Evolutionary conservation across 331 rosid genomes (phyloP), one percentile per base, ranked within the genome.

Genomic region (Erythrophleum ivorense): DNA sequence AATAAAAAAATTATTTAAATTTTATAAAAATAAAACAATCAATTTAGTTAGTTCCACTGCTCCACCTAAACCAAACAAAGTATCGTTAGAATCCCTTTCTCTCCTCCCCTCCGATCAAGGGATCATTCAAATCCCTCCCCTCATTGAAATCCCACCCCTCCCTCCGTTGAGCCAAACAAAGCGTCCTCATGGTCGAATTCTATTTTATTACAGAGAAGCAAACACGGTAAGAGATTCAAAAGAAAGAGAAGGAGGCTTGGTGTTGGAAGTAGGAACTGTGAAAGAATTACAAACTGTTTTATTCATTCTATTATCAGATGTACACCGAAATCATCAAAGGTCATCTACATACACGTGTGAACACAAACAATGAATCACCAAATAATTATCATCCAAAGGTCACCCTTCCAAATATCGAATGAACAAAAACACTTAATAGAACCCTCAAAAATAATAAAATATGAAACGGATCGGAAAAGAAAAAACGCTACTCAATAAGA

Each of bases 271-370:
- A 74, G 3, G 19, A 21, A 46, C 4, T 12, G 41, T 71, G 16
- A 71, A 88, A 86, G 84, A 90, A 83, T 80, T 70, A 57, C 80
- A 84, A 77, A 70, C 80, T 46, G 84, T 85, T 83, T 87, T 88
- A 86, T 88, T 86, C 57, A 46, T 53, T 69, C 80, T 86, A 84
- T 66, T 80, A 79, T 59, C 21, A 60, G 87, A 85, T 84, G 58
- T 86, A 84, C 87, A 88, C 78, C 33, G 60, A 87, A 87, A 85
- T 33, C 53, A 81, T 33, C 50, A 81, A 38, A 48, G 52, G 46
- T 83, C 86, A 86, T 82, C 88, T 82, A 80, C 84, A 79, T 82
- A 66, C 85, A 84, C 78, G 69, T 82, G 78, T 76, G 63, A 77
- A 68, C 75, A 68, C 34, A 45, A 7, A 64, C 79, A 85, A 85